Evolutionary conservation across 768 basidiomycete species (phyloP), one percentile per base, ranked within the genome.

Genomic region (Lactarius trivialis): DNA sequence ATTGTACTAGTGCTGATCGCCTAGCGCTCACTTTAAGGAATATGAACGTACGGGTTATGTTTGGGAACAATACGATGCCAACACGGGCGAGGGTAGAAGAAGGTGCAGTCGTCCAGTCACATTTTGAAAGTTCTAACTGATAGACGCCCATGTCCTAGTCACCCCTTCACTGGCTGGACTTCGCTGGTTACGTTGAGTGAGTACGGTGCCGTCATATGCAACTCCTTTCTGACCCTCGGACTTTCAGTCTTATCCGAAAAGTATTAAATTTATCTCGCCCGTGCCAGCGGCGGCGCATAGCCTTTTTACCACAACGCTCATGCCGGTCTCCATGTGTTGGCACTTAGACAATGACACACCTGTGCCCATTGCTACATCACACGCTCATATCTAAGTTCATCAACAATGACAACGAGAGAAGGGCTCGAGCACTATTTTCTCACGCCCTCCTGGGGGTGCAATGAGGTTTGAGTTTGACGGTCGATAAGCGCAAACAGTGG

Each of bases 131-230:
- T 9, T 14, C 26, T 66, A 15, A n/a, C 39, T 55, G 8, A 56
- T 53, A 41, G 32, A 69, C 37, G 65, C 57, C 51, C 24, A 52
- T 60, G 45, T 30, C 61, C 57, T 52, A 94, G 94, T 69, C 93
- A 96, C 73, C 94, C 95, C 0, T 98, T 98, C 76, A 97, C 95
- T 12, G 95, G 95, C 11, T 97, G 94, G 95, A 95, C 94, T 30
- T 93, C 93, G 50, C 77, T 96, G 49, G 82, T 92, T 26, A 85
- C 91, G 33, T 75, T 96, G 68, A 93, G 93, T 96, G 73, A 79
- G 92, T 81, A 60, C 34, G 6, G 33, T 33, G 41, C 19, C n/a
- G 9, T 17, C 26, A n/a, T 50, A 19, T 50, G 30, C 56, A 17
- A 37, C 37, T 45, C 14, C 33, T 58, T 55, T 45, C 59, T 68